phyloP scores from a whole-genome alignment of 306 rosid genomes.

The Leucaena leucocephala region DNA sequence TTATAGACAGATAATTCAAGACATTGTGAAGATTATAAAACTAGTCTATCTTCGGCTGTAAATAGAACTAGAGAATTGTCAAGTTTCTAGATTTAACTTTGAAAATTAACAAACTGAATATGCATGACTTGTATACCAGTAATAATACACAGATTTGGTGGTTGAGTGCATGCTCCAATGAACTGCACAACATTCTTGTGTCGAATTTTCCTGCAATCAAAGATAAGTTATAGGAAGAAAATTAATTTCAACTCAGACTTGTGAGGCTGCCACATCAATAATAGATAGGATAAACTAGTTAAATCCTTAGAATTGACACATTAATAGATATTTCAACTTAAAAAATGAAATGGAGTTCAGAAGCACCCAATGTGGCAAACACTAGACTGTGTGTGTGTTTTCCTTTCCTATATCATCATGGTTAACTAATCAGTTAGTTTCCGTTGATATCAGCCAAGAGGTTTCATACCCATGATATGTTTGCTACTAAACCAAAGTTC shows the following conservation, averaged over 20 bases:
- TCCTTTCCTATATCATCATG: slow-evolving; percentile 27
- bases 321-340: slow-evolving; percentile 9
- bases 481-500: slow-evolving; percentile 30
- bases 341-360: slow-evolving; percentile 2
- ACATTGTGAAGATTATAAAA: slow-evolving; percentile 35
- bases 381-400: no score
- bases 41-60: not conserved
- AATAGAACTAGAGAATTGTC: not conserved
- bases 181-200: slow-evolving; percentile 99
- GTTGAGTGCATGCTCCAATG: slow-evolving; percentile 92
- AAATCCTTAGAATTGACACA: slow-evolving; percentile 14
- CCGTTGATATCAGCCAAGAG: slow-evolving; percentile 14
- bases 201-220: slow-evolving; percentile 82
- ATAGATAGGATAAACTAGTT: not conserved
- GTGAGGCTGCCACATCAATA: slow-evolving; percentile 19
- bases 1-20: slow-evolving; percentile 29
- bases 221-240: slow-evolving; percentile 27
- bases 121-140: slow-evolving; percentile 64
- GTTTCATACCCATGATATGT: not conserved
- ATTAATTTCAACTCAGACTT: slow-evolving; percentile 26
- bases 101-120: slow-evolving; percentile 25
- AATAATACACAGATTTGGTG: slow-evolving; percentile 92
- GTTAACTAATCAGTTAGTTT: slow-evolving; percentile 11
- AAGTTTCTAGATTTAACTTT: not conserved
- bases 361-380: slow-evolving; percentile 23